Percentiles rank a stretch among this genome's conserved stretches.
These are phyloP conservation scores for Lasiosphaeris hirsuta DNA, from an alignment of 495 filamentous ascomycete species.

Conservation along the genomic window DNA sequence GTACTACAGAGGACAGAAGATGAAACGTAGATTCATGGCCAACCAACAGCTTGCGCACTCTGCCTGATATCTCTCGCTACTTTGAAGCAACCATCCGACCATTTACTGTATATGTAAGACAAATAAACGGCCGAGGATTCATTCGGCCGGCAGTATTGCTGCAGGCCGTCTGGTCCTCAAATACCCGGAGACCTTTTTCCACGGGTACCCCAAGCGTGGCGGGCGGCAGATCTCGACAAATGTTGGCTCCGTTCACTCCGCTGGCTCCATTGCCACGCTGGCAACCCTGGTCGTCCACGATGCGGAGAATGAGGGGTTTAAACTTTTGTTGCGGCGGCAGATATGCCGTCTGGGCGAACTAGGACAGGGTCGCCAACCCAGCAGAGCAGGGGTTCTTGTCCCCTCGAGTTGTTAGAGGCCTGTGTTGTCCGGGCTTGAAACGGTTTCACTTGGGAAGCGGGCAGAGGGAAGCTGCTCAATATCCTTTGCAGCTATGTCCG, in stretches of 20 bases:
- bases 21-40: too few species aligned
- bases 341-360: neutral
- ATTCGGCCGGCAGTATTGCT: slow-evolving; percentile 7
- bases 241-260: neutral
- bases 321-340: neutral
- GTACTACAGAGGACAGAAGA: too few species aligned
- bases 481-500: too few species aligned
- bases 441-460: too few species aligned
- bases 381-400: too few species aligned
- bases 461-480: too few species aligned
- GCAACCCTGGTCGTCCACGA: neutral
- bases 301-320: slow-evolving; percentile 12
- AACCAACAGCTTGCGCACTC: too few species aligned
- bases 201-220: neutral
- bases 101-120: too few species aligned
- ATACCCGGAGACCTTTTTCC: slow-evolving; percentile 17
- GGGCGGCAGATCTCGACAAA: slow-evolving; percentile 1
- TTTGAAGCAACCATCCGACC: too few species aligned
- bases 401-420: too few species aligned
- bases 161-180: neutral
- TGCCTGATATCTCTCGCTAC: too few species aligned
- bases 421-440: too few species aligned
- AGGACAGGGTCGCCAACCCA: neutral
- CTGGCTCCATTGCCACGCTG: neutral
- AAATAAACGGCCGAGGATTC: neutral